Base-by-base conservation (phyloP, 2,329 filamentous ascomycete genomes). In the Lachnellula cervina region DNA sequence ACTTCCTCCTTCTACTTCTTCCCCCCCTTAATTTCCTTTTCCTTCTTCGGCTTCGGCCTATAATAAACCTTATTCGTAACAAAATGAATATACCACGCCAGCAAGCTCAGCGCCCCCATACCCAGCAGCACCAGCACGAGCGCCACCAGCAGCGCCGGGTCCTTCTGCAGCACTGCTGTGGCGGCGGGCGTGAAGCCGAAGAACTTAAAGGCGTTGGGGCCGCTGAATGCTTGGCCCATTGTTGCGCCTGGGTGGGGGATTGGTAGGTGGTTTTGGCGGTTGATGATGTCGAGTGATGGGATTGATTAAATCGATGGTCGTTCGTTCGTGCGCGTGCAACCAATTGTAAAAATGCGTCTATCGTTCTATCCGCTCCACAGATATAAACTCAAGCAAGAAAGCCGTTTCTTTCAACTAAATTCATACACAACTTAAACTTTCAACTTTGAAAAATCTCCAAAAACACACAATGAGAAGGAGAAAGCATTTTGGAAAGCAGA, bases 141-240 rank as follows among this genome's bases (percentile, higher is more conserved):
- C 14, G 59, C 58, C 21, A 66, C 55, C 46, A 69, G 59, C 28
- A 66, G 63, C 44, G 61, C 57, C 2, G 67, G 67, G 14, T 51
- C 59, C 16, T 58, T 56, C 47, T 65, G 64, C 3, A 69, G 59
- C 6, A 69, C 67, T 7, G 64, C 66, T 4, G 66, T 69, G 21
- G 67, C 67, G 55, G 64, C 61, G 9, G 63, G 62, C 8, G 66
- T 69, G 58, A 69, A 68, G 54, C 60, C 59, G 57, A 69, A 59
- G 59, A 64, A 69, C 49, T 69, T 68, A 61, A 69, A 69, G 61
- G 67, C 66, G 49, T 68, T 57, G n/a, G 67, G 67, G 7, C 67
- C 67, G 21, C 63, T 63, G 56, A 69, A 69, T 57, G 65, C 59
- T 55, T 62, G 54, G 35, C 61, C 66, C 66, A 69, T 68, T 43